Conservation (phyloP, 2,329 filamentous ascomycete species). For the Curvularia sp. region DNA sequence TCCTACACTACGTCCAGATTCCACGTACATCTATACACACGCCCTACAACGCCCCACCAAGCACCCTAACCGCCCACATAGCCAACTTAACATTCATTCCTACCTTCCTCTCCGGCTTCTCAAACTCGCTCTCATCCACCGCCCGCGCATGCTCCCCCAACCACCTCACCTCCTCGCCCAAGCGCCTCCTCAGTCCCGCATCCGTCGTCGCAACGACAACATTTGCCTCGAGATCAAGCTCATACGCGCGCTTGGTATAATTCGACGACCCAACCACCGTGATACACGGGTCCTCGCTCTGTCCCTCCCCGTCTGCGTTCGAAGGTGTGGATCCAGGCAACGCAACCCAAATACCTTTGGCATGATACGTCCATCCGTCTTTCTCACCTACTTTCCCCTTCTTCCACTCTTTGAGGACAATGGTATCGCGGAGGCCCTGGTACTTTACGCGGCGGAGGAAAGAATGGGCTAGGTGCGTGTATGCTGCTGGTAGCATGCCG, state of each 20-base stretch:
- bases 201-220: constrained; percentile 84
- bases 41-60: constrained; percentile 82
- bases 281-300: constrained; percentile 67
- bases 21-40: background rate
- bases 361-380: constrained; percentile 95
- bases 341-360: constrained; percentile 87
- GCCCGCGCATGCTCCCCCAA: constrained; percentile 74
- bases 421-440: constrained; percentile 62
- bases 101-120: constrained; percentile 80
- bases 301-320: background rate
- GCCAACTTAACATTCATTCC: constrained; percentile 83
- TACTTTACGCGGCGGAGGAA: constrained; percentile 72
- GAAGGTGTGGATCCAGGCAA: background rate
- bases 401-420: constrained; percentile 86
- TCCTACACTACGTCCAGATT: background rate
- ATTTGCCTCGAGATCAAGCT: constrained; percentile 88
- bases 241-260: constrained; percentile 93
- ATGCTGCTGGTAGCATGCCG: constrained; percentile 88
- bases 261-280: constrained; percentile 91
- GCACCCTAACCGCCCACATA: constrained; percentile 89
- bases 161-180: constrained; percentile 83
- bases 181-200: constrained; percentile 69
- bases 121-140: constrained; percentile 79
- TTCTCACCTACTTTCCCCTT: constrained; percentile 79
- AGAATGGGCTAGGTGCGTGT: constrained; percentile 82